phyloP scores from a whole-genome alignment of 352 stramenopile genomes.

The Pythium insidiosum region DNA sequence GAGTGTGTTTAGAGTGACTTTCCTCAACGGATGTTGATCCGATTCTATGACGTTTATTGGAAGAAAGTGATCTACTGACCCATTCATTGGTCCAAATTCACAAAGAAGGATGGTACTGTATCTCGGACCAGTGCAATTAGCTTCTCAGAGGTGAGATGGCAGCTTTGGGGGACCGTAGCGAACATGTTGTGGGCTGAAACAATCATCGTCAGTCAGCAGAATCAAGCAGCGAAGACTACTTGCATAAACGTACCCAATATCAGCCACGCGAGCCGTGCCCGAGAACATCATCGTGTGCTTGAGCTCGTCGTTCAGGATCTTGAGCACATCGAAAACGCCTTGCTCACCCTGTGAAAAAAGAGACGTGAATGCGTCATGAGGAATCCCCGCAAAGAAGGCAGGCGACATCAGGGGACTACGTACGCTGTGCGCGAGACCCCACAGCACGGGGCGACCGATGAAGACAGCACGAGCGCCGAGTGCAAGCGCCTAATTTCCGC shows the following conservation, averaged over 20 bases:
- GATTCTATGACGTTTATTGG: constrained; percentile 6
- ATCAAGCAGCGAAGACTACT: background rate
- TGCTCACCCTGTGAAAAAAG: constrained; percentile 49
- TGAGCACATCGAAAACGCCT: constrained; percentile 82
- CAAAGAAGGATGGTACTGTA: background rate
- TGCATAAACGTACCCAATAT: constrained; percentile 43
- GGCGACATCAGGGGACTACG: constrained; percentile 2
- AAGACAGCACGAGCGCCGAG: constrained; percentile 92
- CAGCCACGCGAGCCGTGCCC: constrained; percentile 48
- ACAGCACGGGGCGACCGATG: constrained; percentile 93
- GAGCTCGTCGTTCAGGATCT: constrained; percentile 89
- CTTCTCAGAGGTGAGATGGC: constrained; percentile 9
- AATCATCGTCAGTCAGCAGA: constrained; percentile 1
- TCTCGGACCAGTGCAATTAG: background rate
- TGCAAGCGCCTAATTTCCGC: constrained; percentile 86
- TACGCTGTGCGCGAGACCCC: constrained; percentile 88
- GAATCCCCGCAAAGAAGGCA: background rate
- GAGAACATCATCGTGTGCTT: constrained; percentile 90
- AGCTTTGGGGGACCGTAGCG: constrained; percentile 15
- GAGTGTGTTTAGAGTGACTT: constrained; percentile 1
- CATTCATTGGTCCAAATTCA: constrained; percentile 16
- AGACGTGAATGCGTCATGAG: background rate
- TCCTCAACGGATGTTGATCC: constrained; percentile 3
- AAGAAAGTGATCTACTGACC: background rate
- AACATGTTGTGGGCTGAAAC: constrained; percentile 24